phyloP scores from a whole-genome alignment of 2,329 filamentous ascomycete genomes.

The Penicillium expansum region DNA sequence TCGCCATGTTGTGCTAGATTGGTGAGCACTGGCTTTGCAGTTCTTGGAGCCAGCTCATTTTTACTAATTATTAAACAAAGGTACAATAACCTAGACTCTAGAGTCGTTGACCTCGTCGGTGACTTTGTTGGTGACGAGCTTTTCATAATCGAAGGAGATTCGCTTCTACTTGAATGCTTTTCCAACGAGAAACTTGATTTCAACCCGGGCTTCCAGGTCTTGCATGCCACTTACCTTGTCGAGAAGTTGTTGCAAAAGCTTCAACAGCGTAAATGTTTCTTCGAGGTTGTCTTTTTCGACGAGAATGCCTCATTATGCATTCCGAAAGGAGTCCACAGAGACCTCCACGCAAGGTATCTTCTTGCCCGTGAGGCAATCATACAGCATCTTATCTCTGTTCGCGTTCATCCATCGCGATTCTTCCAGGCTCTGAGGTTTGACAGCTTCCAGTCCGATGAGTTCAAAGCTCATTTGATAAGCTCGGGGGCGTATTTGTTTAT shows the following conservation, averaged over 20 bases:
- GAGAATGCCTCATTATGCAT: slow-evolving; percentile 53
- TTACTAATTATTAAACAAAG: background rate
- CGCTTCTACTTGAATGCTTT: slow-evolving; percentile 64
- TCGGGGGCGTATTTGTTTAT: slow-evolving; percentile 65
- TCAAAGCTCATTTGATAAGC: slow-evolving; percentile 54
- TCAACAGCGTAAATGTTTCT: slow-evolving; percentile 63
- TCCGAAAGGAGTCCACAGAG: slow-evolving; percentile 42
- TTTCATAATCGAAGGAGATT: slow-evolving; percentile 72
- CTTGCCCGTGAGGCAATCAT: slow-evolving; percentile 64
- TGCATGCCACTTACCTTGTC: slow-evolving; percentile 68
- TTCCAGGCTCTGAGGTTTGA: slow-evolving; percentile 30
- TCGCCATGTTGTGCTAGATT: background rate
- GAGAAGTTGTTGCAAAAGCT: slow-evolving; percentile 64
- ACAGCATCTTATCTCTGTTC: slow-evolving; percentile 56
- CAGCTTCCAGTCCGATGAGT: slow-evolving; percentile 43
- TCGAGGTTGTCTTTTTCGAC: slow-evolving; percentile 69
- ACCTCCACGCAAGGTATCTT: slow-evolving; percentile 52
- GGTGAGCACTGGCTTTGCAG: background rate
- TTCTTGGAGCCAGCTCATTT: background rate
- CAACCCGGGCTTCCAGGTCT: slow-evolving; percentile 61
- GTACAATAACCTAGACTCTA: slow-evolving; percentile 33
- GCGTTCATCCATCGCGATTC: slow-evolving; percentile 37
- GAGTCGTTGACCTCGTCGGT: slow-evolving; percentile 64
- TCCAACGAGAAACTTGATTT: slow-evolving; percentile 64
- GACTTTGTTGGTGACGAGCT: slow-evolving; percentile 73